Percentiles rank a stretch among this genome's conserved stretches.
These are phyloP conservation scores for Myxozyma monticola DNA, from an alignment of 805 yeast genomes.

Conservation along the genomic window DNA sequence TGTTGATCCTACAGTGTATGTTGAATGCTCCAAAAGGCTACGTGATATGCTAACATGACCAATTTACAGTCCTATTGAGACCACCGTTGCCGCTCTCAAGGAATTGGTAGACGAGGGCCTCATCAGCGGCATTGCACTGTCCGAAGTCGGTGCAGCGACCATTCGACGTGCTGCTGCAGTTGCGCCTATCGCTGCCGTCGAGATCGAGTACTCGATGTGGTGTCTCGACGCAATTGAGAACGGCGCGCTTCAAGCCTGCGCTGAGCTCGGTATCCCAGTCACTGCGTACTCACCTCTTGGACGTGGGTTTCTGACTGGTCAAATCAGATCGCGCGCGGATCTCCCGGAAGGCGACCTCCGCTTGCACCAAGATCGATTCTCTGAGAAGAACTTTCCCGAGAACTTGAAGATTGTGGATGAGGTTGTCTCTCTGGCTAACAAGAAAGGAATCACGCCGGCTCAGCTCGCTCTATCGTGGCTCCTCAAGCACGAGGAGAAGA, in stretches of 20 bases:
- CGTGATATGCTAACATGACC: not conserved
- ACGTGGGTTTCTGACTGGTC: slow-evolving; percentile 73
- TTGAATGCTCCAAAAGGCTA: not conserved
- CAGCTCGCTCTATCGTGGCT: slow-evolving; percentile 74
- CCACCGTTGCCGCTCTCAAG: slow-evolving; percentile 55
- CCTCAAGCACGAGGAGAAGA: slow-evolving; percentile 42
- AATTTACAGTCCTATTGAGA: slow-evolving; percentile 53
- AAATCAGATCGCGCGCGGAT: slow-evolving; percentile 47
- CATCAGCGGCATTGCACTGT: slow-evolving; percentile 68
- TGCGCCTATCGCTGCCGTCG: slow-evolving; percentile 63
- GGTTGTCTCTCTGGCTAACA: slow-evolving; percentile 51
- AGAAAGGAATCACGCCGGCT: slow-evolving; percentile 53
- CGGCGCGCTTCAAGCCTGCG: slow-evolving; percentile 63
- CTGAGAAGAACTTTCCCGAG: slow-evolving; percentile 53
- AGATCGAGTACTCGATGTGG: slow-evolving; percentile 75
- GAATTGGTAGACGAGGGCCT: slow-evolving; percentile 62
- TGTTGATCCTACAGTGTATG: slow-evolving; percentile 48
- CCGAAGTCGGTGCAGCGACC: slow-evolving; percentile 67
- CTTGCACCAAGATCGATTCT: slow-evolving; percentile 54
- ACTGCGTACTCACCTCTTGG: slow-evolving; percentile 84
- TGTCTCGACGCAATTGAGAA: slow-evolving; percentile 57
- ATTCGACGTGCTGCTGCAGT: slow-evolving; percentile 58
- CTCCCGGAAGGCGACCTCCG: slow-evolving; percentile 61
- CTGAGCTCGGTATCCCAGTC: slow-evolving; percentile 61
- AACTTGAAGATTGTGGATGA: slow-evolving; percentile 53